Evolutionary conservation across 2,329 filamentous ascomycete species (phyloP).

Genomic region (Cladosporium austrohemisphaericum): DNA sequence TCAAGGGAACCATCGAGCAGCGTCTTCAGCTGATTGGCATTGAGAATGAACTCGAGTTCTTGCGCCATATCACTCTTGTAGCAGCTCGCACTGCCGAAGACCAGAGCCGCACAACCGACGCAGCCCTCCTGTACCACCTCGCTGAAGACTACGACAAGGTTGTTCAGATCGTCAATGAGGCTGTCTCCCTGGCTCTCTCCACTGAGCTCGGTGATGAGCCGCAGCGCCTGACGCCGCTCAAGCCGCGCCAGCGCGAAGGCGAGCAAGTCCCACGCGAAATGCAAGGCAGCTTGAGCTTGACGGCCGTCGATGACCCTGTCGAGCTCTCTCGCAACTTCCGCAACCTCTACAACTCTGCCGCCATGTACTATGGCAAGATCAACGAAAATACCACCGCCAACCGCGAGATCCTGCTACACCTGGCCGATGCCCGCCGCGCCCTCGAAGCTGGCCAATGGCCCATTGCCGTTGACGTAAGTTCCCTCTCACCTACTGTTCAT

Average conservation of each 20-base stretch:
- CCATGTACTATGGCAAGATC: conserved; percentile 59
- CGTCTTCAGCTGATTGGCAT: conserved; percentile 78
- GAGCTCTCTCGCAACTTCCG: conserved; percentile 61
- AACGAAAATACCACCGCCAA: conserved; percentile 55
- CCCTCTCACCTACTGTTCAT: neutral
- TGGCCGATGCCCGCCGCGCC: conserved; percentile 58
- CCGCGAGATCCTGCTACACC: conserved; percentile 56
- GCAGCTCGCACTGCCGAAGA: conserved; percentile 91
- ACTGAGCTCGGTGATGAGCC: conserved; percentile 80
- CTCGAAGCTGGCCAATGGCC: conserved; percentile 59
- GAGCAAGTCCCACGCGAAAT: conserved; percentile 35
- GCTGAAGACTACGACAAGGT: conserved; percentile 95
- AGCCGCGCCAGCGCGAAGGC: conserved; percentile 54
- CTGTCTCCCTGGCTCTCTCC: conserved; percentile 83
- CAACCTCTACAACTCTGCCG: conserved; percentile 58
- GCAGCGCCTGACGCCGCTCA: conserved; percentile 73
- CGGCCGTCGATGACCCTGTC: conserved; percentile 64
- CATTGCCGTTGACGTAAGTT: conserved; percentile 61
- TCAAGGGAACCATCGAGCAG: conserved; percentile 82
- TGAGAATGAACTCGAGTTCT: conserved; percentile 74
- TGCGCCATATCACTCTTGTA: conserved; percentile 87
- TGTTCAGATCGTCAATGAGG: conserved; percentile 82
- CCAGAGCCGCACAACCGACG: conserved; percentile 87
- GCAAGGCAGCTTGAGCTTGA: conserved; percentile 61
- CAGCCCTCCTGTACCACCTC: conserved; percentile 89